Evolutionary conservation across 1,284 basidiomycete genomes (phyloP), one percentile per base, ranked within the genome.

Genomic region (Pseudozyma pruni): DNA sequence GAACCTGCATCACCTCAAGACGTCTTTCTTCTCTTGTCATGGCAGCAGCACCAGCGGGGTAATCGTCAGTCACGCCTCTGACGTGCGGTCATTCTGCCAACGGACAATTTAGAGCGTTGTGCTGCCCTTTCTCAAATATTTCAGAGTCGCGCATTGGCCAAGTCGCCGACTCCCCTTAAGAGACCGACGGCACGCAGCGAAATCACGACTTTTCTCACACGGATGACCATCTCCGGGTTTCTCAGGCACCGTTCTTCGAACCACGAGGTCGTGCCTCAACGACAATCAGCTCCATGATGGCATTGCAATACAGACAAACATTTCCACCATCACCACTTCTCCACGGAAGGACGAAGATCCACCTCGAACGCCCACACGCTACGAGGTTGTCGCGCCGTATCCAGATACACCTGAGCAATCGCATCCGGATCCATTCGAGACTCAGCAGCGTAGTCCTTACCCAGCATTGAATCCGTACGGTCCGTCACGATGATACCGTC

Each of bases 401-500:
- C 69, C 17, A 73, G 53, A 37, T 72, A 74, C 16, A 73, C 69
- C 44, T 74, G 69, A 16, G 72, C 70, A 23, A 74, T 74, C 10
- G 42, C 72, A 37, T 74, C 66, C 0, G 72, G 23, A 19, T 74
- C 49, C 72, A 74, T 69, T 37, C 72, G 39, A 13, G 72, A 57
- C 16, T 51, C 57, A 2, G 58, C 44, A 4, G 51, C 50, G 27
- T 59, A 73, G 38, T 61, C 27, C 34, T 43, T 67, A 6, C 59
- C 50, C 25, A 51, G 11, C 2, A 60, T 32, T 3, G 22, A 11
- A 19, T 67, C 63, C 4, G 54, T 67, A 10, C 59, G 41, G 14
- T 67, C 63, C 31, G 63, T 55, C n/a, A 29, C 27, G 11, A 6
- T 29, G 41, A 66, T 56, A 11, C 67, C 71, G 35, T 74, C 71